These are phyloP conservation scores for Lipomyces spencermartinsiae DNA, from an alignment of 805 yeast genomes.

Conservation along the genomic window DNA sequence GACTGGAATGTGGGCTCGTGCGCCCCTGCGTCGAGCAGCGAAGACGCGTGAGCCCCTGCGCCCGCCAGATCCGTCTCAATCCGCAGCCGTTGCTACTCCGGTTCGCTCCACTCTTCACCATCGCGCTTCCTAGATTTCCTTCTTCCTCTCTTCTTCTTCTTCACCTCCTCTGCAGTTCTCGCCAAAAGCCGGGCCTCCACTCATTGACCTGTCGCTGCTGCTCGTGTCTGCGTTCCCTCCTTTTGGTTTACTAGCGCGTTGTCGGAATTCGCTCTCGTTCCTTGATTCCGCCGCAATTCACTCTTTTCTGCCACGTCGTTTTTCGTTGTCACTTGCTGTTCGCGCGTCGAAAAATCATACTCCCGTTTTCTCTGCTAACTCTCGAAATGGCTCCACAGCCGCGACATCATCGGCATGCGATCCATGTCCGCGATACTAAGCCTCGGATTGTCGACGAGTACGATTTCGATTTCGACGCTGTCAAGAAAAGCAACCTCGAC, in stretches of 20 bases:
- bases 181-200: neutral
- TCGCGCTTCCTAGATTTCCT: neutral
- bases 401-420: neutral
- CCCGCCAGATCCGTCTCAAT: neutral
- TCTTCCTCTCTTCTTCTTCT: conserved; percentile 8
- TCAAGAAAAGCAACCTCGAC: conserved; percentile 7
- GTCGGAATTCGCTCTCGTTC: neutral
- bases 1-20: neutral
- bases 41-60: conserved; percentile 4
- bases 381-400: neutral
- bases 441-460: neutral
- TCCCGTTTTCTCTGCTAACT: neutral
- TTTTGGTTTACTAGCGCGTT: neutral
- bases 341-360: neutral
- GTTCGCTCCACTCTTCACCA: neutral
- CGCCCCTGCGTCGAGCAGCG: neutral
- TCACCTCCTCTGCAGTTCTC: neutral
- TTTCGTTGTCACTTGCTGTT: neutral
- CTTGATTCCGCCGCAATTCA: neutral
- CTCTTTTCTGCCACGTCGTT: neutral
- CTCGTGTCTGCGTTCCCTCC: neutral
- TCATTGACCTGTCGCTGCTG: conserved; percentile 5
- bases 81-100: neutral
- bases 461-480: conserved; percentile 12
- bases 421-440: conserved; percentile 11